These are phyloP conservation scores for Zangia roseola DNA, from an alignment of 768 basidiomycete genomes.

Conservation along the genomic window DNA sequence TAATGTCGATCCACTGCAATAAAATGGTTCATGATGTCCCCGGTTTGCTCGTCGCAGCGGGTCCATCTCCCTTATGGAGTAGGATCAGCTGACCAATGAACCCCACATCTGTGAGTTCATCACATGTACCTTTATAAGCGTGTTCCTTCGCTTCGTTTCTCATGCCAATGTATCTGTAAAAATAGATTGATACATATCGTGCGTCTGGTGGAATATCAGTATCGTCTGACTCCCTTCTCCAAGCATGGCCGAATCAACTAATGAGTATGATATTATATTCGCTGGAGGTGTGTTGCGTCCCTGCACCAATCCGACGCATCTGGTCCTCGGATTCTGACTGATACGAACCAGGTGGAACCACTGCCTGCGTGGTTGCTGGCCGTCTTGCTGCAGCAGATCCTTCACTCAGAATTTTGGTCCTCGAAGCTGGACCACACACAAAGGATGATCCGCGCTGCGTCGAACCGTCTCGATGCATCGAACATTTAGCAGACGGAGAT, in stretches of 20 bases:
- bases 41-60: too few species aligned
- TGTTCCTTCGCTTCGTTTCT: neutral
- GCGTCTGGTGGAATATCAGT: neutral
- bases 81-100: too few species aligned
- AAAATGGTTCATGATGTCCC: too few species aligned
- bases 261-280: constrained; percentile 50
- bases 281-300: constrained; percentile 46
- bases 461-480: constrained; percentile 22
- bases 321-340: neutral
- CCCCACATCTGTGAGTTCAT: too few species aligned
- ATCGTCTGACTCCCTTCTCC: neutral
- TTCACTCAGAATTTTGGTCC: constrained; percentile 23
- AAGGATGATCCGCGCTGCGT: constrained; percentile 21
- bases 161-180: constrained; percentile 1
- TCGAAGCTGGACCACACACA: constrained; percentile 30
- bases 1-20: too few species aligned
- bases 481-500: constrained; percentile 15
- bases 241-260: constrained; percentile 8
- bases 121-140: too few species aligned
- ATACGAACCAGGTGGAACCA: constrained; percentile 31
- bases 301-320: neutral
- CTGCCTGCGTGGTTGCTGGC: constrained; percentile 34
- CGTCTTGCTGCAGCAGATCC: constrained; percentile 28
- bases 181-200: neutral
- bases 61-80: too few species aligned